These are phyloP conservation scores for Aphanomyces invadans DNA, from an alignment of 352 stramenopile species.

Conservation along the genomic window DNA sequence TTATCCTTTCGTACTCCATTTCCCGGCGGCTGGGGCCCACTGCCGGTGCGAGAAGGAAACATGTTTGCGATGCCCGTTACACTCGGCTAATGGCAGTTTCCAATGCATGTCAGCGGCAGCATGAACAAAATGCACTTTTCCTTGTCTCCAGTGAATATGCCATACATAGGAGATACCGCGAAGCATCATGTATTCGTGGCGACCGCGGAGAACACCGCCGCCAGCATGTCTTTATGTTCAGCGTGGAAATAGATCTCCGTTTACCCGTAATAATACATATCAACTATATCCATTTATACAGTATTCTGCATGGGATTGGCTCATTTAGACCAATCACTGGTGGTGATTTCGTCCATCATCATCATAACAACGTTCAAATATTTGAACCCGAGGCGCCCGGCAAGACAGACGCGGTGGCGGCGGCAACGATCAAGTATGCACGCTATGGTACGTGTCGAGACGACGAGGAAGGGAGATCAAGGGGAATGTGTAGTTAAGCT, in stretches of 20 bases:
- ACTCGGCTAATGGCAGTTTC: too few species aligned
- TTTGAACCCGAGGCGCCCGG: not conserved
- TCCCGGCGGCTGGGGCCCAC: not conserved
- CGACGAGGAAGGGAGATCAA: not conserved
- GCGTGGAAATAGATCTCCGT: too few species aligned
- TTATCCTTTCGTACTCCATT: not conserved
- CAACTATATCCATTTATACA: not conserved
- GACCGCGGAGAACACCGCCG: too few species aligned
- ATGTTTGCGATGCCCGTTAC: not conserved
- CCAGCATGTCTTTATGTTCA: too few species aligned
- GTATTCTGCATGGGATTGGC: not conserved
- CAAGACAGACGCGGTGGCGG: not conserved
- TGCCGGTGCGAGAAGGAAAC: not conserved
- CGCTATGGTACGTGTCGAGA: not conserved
- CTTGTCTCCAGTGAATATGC: too few species aligned
- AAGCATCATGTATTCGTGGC: too few species aligned
- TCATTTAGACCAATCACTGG: not conserved
- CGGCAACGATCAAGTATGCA: not conserved
- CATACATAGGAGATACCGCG: too few species aligned
- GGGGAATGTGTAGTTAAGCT: not conserved
- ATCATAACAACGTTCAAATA: slow-evolving; percentile 3
- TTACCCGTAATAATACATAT: not conserved
- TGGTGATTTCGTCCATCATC: not conserved
- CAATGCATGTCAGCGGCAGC: too few species aligned
- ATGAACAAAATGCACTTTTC: too few species aligned